Conservation (phyloP, 1,139 yeast genomes). For the Blastobotrys capitulatus region DNA sequence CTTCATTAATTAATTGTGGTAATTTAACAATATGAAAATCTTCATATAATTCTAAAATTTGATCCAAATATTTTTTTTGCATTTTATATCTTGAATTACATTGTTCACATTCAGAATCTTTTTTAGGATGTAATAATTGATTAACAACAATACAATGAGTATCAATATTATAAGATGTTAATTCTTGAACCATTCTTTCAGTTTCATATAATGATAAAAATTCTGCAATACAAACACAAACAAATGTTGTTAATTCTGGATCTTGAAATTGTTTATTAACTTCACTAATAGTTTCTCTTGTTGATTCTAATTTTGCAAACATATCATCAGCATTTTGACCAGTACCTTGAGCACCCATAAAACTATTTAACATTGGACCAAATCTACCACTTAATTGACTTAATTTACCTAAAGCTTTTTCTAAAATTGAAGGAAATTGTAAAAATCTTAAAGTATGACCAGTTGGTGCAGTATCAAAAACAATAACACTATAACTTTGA, state of each 20-base stretch:
- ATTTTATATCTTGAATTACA: constrained; percentile 91
- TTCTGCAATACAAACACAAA: constrained; percentile 96
- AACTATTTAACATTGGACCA: constrained; percentile 83
- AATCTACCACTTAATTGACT: constrained; percentile 78
- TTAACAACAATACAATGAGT: constrained; percentile 93
- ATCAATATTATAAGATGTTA: constrained; percentile 91
- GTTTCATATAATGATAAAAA: constrained; percentile 93
- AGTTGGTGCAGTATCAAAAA: constrained; percentile 97
- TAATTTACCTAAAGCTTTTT: constrained; percentile 79
- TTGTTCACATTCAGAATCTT: constrained; percentile 71
- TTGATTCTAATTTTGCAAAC: constrained; percentile 73
- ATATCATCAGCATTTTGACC: constrained; percentile 63
- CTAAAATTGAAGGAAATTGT: constrained; percentile 88
- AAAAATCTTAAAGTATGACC: constrained; percentile 94
- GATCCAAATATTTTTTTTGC: constrained; percentile 92
- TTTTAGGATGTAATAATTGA: constrained; percentile 73
- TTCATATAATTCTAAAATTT: constrained; percentile 88
- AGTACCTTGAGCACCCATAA: constrained; percentile 52
- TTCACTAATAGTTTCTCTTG: constrained; percentile 76
- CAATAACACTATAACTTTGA: constrained; percentile 80
- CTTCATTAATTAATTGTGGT: constrained; percentile 91
- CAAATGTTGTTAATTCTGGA: constrained; percentile 93
- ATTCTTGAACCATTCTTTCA: constrained; percentile 94
- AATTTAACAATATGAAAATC: constrained; percentile 93
- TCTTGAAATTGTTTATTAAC: constrained; percentile 93